Percentiles rank a stretch among this genome's conserved stretches.
phyloP scores from a whole-genome alignment of 139 green algal species.

The Chlorella vulgaris region DNA sequence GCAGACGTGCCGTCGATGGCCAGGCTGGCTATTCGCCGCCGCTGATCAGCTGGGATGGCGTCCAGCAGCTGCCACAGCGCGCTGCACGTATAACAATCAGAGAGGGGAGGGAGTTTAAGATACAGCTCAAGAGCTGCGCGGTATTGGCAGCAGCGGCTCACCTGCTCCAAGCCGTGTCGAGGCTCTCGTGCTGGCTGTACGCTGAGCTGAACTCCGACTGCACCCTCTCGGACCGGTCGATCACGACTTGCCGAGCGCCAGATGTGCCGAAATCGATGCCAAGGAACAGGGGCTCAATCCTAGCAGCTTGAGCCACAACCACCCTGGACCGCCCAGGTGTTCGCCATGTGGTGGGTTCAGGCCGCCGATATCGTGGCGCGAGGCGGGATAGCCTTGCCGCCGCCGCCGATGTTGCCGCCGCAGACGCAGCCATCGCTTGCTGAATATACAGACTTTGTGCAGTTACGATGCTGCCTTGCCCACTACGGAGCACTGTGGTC shows the following conservation, averaged over 20 bases:
- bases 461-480: no score
- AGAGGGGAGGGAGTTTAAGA: no score
- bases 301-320: background rate
- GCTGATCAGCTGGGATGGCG: conserved; percentile 33
- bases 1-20: conserved; percentile 90
- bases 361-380: background rate
- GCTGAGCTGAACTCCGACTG: background rate
- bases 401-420: background rate
- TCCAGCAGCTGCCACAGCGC: conserved; percentile 62
- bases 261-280: conserved; percentile 93
- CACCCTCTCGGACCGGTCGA: conserved; percentile 58
- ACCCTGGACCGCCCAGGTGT: background rate
- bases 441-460: no score
- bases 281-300: conserved; percentile 26
- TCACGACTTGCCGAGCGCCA: conserved; percentile 75
- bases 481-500: no score
- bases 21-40: conserved; percentile 40
- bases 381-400: background rate
- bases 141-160: background rate
- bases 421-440: no score
- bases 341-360: background rate
- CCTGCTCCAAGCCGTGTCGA: conserved; percentile 33
- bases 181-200: background rate
- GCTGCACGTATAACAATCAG: conserved; percentile 23
- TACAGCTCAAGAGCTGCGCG: background rate